Base-by-base conservation (phyloP, 1,284 basidiomycete genomes). In the Mycocalia duriaeana region DNA sequence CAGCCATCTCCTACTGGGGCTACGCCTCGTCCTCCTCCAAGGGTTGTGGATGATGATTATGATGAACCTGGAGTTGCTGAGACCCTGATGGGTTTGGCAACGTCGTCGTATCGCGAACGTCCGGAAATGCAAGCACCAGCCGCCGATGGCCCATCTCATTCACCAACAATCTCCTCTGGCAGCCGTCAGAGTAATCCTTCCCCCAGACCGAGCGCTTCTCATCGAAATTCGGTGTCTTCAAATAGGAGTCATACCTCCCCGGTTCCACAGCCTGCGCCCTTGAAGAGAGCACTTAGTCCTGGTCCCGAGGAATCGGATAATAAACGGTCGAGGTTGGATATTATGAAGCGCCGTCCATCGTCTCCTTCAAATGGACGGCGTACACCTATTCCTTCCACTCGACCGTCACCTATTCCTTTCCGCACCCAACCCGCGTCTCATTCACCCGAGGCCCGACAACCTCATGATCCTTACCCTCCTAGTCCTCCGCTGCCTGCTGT, bases 41-140 rank as follows among this genome's bases (percentile, higher is more conserved):
- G 89, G 13, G 67, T 77, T 2, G 75, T 91, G 14, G 89, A 91
- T 55, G 89, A 92, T 53, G 84, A 92, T 56, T 91, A 91, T 52
- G 89, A 91, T 51, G 88, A 88, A 58, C 70, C 80, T 46, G 82
- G 80, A 46, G 82, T 83, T 28, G 82, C 82, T 3, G 86, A 86
- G 53, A 75, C 83, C 0, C 67, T 91, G 31, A 83, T 91, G 59
- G 77, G 72, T 9, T 69, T 86, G 18, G 69, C 76, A 34, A 61
- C 8, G n/a, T 31, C 68, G 53, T 72, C 58, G 50, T 61, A 65
- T 45, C 57, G 64, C 54, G 57, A 57, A 1, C 51, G 50, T 14
- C 50, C 40, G 55, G 53, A 70, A 66, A 53, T 55, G 66, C 58
- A 19, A 49, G 59, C 34, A 53, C 62, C 47, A 48, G 53, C 62